Evolutionary conservation across 352 stramenopile species (phyloP).

Genomic region (Globisporangium nagaii): DNA sequence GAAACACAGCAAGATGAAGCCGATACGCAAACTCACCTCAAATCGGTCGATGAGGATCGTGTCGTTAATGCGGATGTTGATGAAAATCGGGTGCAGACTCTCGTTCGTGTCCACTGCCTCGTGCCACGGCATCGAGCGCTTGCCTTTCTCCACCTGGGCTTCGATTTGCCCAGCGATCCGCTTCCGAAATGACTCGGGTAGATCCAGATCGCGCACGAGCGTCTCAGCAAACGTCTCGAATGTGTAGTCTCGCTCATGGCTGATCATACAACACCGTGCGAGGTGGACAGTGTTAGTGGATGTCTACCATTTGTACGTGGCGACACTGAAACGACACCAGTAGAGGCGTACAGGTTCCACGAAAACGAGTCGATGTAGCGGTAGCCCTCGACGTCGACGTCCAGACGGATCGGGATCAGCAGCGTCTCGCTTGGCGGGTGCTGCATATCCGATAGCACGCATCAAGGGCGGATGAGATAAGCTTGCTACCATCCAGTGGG

Average conservation of each 20-base stretch:
- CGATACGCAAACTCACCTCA: slow-evolving; percentile 38
- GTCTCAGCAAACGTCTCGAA: slow-evolving; percentile 70
- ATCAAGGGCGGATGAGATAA: not conserved
- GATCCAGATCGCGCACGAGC: slow-evolving; percentile 60
- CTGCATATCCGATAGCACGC: no score
- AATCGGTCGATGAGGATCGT: slow-evolving; percentile 80
- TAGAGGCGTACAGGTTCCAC: slow-evolving; percentile 58
- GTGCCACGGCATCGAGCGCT: slow-evolving; percentile 48
- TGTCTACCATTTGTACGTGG: no score
- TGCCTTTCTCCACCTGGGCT: slow-evolving; percentile 62
- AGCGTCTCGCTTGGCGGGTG: slow-evolving; percentile 41
- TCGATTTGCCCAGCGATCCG: slow-evolving; percentile 58
- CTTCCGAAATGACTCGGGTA: slow-evolving; percentile 70
- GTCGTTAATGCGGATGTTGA: slow-evolving; percentile 79
- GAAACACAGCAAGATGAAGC: not conserved
- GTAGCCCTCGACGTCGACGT: slow-evolving; percentile 75
- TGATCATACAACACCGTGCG: no score
- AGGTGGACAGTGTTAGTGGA: no score
- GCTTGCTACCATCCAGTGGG: no score
- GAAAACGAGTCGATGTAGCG: slow-evolving; percentile 81
- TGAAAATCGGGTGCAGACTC: slow-evolving; percentile 72
- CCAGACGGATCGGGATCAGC: slow-evolving; percentile 66
- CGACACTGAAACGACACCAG: no score
- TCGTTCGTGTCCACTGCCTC: slow-evolving; percentile 37
- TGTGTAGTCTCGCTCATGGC: slow-evolving; percentile 68